Evolutionary conservation across 495 filamentous ascomycete genomes (phyloP).

Genomic region (Trichoderma virens): DNA sequence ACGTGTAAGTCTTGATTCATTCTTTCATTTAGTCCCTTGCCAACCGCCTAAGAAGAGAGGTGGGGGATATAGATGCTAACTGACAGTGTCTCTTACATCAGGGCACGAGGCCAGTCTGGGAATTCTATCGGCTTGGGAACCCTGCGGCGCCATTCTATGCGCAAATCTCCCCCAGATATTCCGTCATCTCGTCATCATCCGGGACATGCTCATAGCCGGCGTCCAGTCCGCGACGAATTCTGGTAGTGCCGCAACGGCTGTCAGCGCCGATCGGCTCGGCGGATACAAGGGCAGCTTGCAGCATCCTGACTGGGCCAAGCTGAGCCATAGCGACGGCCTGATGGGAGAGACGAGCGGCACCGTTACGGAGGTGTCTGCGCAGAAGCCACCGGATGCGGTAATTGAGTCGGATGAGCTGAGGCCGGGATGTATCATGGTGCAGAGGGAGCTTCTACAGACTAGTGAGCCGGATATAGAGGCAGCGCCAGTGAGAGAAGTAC

Average conservation of each 20-base stretch:
- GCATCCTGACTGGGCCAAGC: background rate
- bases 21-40: no score
- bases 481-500: background rate
- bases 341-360: background rate
- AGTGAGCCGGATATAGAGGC: background rate
- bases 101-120: slow-evolving; percentile 33
- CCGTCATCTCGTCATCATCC: background rate
- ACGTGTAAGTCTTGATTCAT: slow-evolving; percentile 27
- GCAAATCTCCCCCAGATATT: slow-evolving; percentile 36
- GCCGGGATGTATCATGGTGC: background rate
- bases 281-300: background rate
- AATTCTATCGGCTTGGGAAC: slow-evolving; percentile 35
- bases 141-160: slow-evolving; percentile 37
- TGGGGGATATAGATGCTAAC: background rate
- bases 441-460: background rate
- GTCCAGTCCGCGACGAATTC: background rate
- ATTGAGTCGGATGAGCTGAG: background rate
- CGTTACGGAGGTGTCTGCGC: background rate
- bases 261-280: background rate
- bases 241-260: background rate
- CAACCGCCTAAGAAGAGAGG: no score
- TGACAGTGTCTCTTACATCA: slow-evolving; percentile 6
- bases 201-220: background rate
- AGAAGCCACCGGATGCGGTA: background rate
- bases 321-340: background rate